Conservation (phyloP, 345 rosid genomes). For the Eucalyptus cloeziana region DNA sequence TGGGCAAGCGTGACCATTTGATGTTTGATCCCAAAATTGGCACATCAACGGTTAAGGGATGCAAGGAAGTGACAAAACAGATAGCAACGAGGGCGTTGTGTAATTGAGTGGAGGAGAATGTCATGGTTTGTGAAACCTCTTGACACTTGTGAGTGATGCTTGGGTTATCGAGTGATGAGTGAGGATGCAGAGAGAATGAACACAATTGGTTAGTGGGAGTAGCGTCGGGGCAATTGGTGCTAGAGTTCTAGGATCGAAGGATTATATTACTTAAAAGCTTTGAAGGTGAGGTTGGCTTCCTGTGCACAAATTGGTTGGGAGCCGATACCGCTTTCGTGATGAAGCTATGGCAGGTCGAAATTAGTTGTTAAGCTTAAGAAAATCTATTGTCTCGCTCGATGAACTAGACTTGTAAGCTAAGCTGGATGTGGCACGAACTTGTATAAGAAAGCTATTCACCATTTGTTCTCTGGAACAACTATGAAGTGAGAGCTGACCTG, state of each 20-base stretch:
- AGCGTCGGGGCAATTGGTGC: accelerated
- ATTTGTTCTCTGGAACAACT: no score
- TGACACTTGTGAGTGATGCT: no score
- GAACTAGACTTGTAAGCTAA: accelerated
- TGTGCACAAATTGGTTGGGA: accelerated
- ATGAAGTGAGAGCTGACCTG: accelerated
- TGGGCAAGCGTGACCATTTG: accelerated
- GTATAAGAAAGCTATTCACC: no score
- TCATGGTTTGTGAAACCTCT: no score
- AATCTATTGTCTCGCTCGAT: accelerated
- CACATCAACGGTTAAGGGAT: no score
- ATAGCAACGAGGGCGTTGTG: accelerated
- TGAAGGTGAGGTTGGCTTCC: accelerated
- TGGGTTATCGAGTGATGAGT: no score
- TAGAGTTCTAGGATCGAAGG: no score
- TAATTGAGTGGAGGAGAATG: no score
- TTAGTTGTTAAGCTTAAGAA: accelerated
- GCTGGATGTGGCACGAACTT: accelerated
- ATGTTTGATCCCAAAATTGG: no score
- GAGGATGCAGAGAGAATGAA: no score
- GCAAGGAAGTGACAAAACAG: accelerated
- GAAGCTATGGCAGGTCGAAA: accelerated
- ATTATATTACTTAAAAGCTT: no score
- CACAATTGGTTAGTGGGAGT: accelerated
- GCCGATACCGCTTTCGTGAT: accelerated